These are phyloP conservation scores for Cercis canadensis DNA, from an alignment of 306 rosid genomes.

Conservation along the genomic window DNA sequence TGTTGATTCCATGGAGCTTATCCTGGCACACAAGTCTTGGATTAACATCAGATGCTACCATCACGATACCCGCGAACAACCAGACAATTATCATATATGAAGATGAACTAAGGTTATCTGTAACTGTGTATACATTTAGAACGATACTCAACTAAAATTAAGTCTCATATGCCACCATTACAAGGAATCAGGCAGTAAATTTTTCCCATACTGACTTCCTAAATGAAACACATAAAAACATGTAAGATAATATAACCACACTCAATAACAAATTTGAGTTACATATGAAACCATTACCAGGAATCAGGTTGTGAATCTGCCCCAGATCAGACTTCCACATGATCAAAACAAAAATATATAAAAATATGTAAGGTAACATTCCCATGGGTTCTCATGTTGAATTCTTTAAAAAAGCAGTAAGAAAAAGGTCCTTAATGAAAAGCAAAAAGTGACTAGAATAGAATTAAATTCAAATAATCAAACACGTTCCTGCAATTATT, in stretches of 20 bases:
- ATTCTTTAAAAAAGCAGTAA: constrained; percentile 2
- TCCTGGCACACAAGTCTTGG: constrained; percentile 6
- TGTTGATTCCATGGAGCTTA: constrained; percentile 24
- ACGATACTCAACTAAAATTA: background rate
- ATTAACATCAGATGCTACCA: background rate
- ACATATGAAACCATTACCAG: constrained; percentile 70
- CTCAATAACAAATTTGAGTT: constrained; percentile 29
- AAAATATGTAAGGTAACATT: constrained; percentile 52
- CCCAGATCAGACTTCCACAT: constrained; percentile 93
- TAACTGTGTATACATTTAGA: constrained; percentile 18
- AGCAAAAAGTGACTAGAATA: background rate
- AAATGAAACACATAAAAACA: too few species aligned
- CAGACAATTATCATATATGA: background rate
- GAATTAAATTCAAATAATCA: constrained; percentile 11
- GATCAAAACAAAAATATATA: constrained; percentile 49
- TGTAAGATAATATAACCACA: background rate
- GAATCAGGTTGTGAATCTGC: constrained; percentile 87
- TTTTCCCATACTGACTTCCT: too few species aligned
- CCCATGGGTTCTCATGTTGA: constrained; percentile 22
- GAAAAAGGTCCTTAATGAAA: background rate
- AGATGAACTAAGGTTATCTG: constrained; percentile 17
- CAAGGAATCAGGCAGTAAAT: too few species aligned
- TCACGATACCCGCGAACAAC: constrained; percentile 1
- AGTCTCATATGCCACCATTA: too few species aligned
- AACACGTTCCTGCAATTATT: background rate